Percentiles rank a stretch among this genome's conserved stretches.
Conservation (phyloP, 306 rosid species). For the Casuarina equisetifolia region DNA sequence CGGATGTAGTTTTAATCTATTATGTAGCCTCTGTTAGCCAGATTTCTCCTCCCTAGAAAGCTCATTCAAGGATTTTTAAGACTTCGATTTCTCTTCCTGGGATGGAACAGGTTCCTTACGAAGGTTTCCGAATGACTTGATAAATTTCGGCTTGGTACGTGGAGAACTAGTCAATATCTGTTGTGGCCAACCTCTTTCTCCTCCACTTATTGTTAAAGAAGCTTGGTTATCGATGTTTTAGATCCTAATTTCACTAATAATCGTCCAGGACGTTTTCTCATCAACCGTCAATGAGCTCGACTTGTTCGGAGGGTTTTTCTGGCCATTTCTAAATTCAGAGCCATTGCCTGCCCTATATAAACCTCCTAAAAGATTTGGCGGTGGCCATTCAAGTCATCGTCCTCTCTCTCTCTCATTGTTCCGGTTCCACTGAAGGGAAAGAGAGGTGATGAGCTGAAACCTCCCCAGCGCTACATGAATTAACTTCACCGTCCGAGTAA, state of each 20-base stretch:
- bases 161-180: too few relatives aligned
- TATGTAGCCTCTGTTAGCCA: background rate
- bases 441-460: background rate
- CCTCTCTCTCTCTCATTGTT: background rate
- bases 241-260: too few relatives aligned
- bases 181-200: too few relatives aligned
- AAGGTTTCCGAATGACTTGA: too few relatives aligned
- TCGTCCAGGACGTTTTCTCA: background rate
- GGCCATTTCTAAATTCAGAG: background rate
- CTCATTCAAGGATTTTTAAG: too few relatives aligned
- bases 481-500: background rate
- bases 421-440: background rate
- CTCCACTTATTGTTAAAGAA: too few relatives aligned
- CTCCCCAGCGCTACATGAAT: background rate
- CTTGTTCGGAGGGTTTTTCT: slow-evolving; percentile 5
- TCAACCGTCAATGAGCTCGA: background rate
- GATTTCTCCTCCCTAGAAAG: too few relatives aligned
- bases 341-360: background rate
- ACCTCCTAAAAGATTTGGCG: background rate
- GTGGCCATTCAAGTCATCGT: too few relatives aligned
- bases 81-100: too few relatives aligned
- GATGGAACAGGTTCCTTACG: too few relatives aligned
- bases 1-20: background rate
- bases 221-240: too few relatives aligned
- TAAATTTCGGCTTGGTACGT: too few relatives aligned